Evolutionary conservation across 305 asterid genomes (phyloP).

Genomic region (Rubia balearica): DNA sequence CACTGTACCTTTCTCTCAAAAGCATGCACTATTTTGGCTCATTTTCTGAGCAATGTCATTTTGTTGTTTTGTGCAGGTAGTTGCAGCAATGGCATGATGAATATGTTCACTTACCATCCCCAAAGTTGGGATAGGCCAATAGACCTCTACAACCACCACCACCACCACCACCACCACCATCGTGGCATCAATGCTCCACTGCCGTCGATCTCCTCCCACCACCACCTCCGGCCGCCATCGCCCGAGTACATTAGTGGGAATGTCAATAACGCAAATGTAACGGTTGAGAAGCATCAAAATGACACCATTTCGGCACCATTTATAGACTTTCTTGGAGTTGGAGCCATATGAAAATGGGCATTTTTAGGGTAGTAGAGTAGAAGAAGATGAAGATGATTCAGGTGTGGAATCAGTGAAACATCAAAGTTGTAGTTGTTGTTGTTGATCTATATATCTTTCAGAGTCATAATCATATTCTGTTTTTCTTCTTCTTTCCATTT

Average conservation of each 20-base stretch:
- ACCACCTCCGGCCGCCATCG: not conserved
- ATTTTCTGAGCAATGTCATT: not conserved
- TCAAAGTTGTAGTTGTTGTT: slow-evolving; percentile 11
- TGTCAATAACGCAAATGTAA: not conserved
- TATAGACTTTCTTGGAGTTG: slow-evolving; percentile 97
- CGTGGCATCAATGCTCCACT: slow-evolving; percentile 15
- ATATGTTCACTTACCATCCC: slow-evolving; percentile 24
- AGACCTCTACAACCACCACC: slow-evolving; percentile 19
- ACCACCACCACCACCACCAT: slow-evolving; percentile 14
- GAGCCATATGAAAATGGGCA: slow-evolving; percentile 43
- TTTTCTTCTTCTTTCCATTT: not conserved
- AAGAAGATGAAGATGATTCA: slow-evolving; percentile 8
- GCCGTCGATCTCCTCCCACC: not conserved
- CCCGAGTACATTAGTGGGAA: not conserved
- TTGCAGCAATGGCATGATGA: slow-evolving; percentile 42
- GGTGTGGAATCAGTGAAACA: slow-evolving; percentile 17
- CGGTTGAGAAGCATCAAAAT: slow-evolving; percentile 9
- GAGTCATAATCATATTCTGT: slow-evolving; percentile 6
- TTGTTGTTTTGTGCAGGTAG: slow-evolving; percentile 31
- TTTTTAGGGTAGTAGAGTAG: not conserved
- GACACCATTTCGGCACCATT: slow-evolving; percentile 46
- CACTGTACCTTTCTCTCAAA: slow-evolving; percentile 6
- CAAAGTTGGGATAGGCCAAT: slow-evolving; percentile 38
- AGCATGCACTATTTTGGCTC: slow-evolving; percentile 9
- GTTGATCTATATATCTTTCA: slow-evolving; percentile 13